Evolutionary conservation across 352 stramenopile genomes (phyloP), one percentile per base, ranked within the genome.

Genomic region (Phytophthora aleatoria): DNA sequence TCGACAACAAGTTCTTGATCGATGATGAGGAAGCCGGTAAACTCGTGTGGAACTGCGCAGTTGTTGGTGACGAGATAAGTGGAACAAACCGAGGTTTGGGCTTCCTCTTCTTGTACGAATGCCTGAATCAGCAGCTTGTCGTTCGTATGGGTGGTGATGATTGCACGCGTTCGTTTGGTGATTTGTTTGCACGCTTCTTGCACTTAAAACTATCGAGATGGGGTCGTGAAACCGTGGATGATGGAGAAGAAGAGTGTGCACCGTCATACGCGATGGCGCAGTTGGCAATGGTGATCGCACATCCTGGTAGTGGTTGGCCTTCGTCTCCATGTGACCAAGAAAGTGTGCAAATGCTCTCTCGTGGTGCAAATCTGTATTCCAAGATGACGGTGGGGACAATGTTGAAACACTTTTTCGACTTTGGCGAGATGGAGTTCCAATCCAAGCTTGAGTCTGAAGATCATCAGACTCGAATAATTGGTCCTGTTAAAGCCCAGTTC

Each of bases 341-440:
- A 58, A 93, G 81, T 51, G 73, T 69, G 4, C 67, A 84, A 20
- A 71, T 94, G 71, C 71, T 96, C 1, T 87, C 83, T 31, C 85
- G 74, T 44, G 88, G 88, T 16, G 83, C 84, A 12, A 93, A 95
- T 53, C 61, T 96, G 59, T 94, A 94, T 59, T 93, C 86, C 0
- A 92, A 94, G 61, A 70, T 77, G 65, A 90, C 85, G 10, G 85
- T 90, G 31, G 84, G 82, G 9, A 88, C 85, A 15, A 61, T 91
- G n/a, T 55, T 95, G 3, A 95, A 94, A 53, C 73, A 82, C 47
- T 96, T 96, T 67, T 95, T 96, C 39, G 86, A 94, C 50, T 85
- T 85, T 41, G 70, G 73, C 4, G 77, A 91, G 33, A 81, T 85
- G 42, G 80, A 91, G 39, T 90, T 94, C 30, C 59, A 85, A 43